phyloP scores from a whole-genome alignment of 2,329 filamentous ascomycete species.

The Didymosphaeria variabile region DNA sequence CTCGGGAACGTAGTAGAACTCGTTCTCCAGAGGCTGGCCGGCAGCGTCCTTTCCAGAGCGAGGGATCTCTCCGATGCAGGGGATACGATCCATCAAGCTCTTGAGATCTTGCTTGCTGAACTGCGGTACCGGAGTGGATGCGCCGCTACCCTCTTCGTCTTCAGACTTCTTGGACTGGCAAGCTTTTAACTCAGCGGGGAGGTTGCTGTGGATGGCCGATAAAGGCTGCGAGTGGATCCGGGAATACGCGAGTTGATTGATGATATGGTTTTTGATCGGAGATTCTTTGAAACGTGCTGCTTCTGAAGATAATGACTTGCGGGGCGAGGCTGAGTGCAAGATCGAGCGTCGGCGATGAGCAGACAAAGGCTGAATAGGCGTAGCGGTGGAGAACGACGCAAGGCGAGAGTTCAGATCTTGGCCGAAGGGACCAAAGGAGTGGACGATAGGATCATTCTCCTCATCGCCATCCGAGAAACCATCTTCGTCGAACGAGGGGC shows the following conservation, averaged over 20 bases:
- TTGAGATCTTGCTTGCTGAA: slow-evolving; percentile 65
- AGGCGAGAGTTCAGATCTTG: slow-evolving; percentile 84
- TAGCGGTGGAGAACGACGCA: slow-evolving; percentile 75
- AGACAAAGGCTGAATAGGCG: slow-evolving; percentile 61
- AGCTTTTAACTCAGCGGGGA: slow-evolving; percentile 69
- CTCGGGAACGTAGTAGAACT: slow-evolving; percentile 96
- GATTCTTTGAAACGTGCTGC: slow-evolving; percentile 44
- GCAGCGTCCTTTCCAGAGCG: slow-evolving; percentile 96
- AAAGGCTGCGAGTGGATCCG: slow-evolving; percentile 90
- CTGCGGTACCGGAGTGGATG: slow-evolving; percentile 34
- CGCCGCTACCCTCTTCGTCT: slow-evolving; percentile 30
- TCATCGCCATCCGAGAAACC: slow-evolving; percentile 80
- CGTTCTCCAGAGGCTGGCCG: slow-evolving; percentile 90
- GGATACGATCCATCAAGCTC: slow-evolving; percentile 74
- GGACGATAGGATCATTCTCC: slow-evolving; percentile 92
- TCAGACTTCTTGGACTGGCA: slow-evolving; percentile 34
- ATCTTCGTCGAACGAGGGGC: slow-evolving; percentile 55
- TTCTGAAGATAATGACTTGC: slow-evolving; percentile 34
- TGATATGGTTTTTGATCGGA: slow-evolving; percentile 80
- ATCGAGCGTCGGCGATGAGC: slow-evolving; percentile 40
- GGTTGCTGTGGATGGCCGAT: slow-evolving; percentile 85
- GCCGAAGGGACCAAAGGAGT: slow-evolving; percentile 91
- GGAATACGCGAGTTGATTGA: slow-evolving; percentile 96
- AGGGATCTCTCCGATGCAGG: slow-evolving; percentile 86
- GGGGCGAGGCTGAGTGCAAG: slow-evolving; percentile 42